Base-by-base conservation (phyloP, 257 asterid species). In the Osmanthus fragrans region DNA sequence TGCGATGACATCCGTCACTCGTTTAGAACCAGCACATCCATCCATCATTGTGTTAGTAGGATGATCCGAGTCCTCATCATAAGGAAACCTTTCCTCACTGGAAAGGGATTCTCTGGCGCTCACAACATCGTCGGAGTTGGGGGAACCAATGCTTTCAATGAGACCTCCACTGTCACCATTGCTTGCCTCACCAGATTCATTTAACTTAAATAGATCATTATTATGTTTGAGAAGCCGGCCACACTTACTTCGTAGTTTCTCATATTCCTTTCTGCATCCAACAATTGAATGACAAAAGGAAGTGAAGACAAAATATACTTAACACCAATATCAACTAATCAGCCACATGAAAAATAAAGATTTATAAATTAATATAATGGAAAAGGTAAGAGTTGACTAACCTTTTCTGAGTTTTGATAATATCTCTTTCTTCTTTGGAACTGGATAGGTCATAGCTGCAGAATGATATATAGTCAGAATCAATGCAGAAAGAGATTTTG, bases 51-150 rank as follows among this genome's bases (percentile, higher is more conserved):
- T 76, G 73, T 78, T 75, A 63, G 88, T 71, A 15, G 80, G 77
- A 81, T 79, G 80, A 71, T 87, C 88, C 3, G 87, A 84, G 45
- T 87, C 86, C 68, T 89, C 89, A 0, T 81, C 74, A 73, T 80
- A 84, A 39, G 79, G 80, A 74, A 83, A 81, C 66, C 83, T 82
- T 77, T 89, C 98, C 81, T 87, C 97, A 51, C 97, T 89, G 25
- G 98, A 92, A 77, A 92, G 95, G 63, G 95, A 89, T 81, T 92
- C 96, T 79, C 94, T 81, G 78, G 98, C 94, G 63, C 94, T 90
- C 75, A 85, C 94, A 32, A 88, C 90, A 75, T 90, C 96, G 66
- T 89, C 96, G 42, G 94, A 90, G 84, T 76, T 84, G 1, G 96
- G 91, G 56, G 97, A 90, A 79, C 87, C 84, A 9, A 81, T 76